A percentile compares a stretch with the other conserved stretches of the same genome.
Evolutionary conservation across 345 rosid species (phyloP).

Genomic region (Eucalyptus pauciflora): DNA sequence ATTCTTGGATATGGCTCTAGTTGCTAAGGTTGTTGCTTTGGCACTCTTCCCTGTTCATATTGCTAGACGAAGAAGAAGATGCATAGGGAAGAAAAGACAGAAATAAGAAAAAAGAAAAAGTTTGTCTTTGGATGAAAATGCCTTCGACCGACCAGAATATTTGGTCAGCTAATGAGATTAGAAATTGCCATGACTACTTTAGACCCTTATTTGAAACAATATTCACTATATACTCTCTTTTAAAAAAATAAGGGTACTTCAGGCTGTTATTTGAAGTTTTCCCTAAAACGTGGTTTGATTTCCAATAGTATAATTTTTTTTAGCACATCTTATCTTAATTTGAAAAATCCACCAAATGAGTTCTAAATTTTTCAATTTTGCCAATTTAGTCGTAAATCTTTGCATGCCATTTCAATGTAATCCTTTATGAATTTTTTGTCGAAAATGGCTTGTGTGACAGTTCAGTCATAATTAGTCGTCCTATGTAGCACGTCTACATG

Average conservation of each 20-base stretch:
- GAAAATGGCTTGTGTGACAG: fast-evolving
- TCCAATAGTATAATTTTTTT: background rate
- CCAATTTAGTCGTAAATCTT: background rate
- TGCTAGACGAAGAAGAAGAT: background rate
- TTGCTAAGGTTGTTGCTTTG: background rate
- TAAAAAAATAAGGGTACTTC: no score
- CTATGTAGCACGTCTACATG: background rate
- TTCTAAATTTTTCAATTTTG: background rate
- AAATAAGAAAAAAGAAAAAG: no score
- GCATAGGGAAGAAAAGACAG: background rate
- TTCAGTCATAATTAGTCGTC: background rate
- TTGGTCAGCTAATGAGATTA: no score
- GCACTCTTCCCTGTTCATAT: background rate
- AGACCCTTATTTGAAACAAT: background rate
- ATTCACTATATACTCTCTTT: background rate
- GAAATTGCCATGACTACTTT: no score
- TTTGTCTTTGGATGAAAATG: no score
- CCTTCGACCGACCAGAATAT: no score
- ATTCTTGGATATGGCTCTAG: background rate
- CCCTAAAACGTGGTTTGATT: background rate
- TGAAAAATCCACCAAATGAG: background rate
- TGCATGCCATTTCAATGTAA: background rate
- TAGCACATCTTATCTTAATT: background rate
- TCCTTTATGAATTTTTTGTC: background rate
- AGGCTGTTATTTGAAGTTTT: background rate